Evolutionary conservation across 352 stramenopile species (phyloP).

Genomic region (Pythium guiyangense): DNA sequence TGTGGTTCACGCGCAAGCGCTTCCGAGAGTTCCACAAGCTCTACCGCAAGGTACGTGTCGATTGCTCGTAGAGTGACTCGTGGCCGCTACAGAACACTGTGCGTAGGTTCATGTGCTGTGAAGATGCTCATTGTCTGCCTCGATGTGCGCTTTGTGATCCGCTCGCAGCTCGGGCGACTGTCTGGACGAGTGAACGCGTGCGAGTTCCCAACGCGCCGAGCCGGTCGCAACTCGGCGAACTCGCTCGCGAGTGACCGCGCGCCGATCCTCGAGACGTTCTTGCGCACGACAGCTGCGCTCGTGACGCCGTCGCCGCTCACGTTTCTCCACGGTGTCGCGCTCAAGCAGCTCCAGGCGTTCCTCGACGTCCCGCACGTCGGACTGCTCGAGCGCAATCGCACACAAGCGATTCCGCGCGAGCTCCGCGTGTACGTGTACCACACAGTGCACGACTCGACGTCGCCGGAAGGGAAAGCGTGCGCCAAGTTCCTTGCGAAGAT

Average conservation of each 20-base stretch:
- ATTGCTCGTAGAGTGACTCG: background rate
- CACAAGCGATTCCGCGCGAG: constrained; percentile 65
- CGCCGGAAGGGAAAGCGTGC: constrained; percentile 75
- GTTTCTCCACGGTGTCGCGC: constrained; percentile 61
- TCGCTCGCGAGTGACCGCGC: constrained; percentile 64
- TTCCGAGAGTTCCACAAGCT: constrained; percentile 84
- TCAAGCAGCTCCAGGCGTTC: constrained; percentile 82
- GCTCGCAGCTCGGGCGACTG: constrained; percentile 53
- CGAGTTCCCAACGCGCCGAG: constrained; percentile 63
- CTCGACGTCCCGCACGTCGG: constrained; percentile 68
- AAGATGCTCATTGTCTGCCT: too few relatives aligned
- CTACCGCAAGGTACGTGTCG: constrained; percentile 58
- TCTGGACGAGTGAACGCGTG: constrained; percentile 62
- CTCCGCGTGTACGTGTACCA: constrained; percentile 80
- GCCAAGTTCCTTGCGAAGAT: constrained; percentile 69
- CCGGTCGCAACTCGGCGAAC: constrained; percentile 43
- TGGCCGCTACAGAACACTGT: background rate
- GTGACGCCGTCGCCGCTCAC: constrained; percentile 74
- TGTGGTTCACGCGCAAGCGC: constrained; percentile 80
- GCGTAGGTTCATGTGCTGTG: background rate
- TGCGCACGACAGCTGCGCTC: constrained; percentile 60
- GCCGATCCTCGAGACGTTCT: constrained; percentile 72
- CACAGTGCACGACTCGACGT: constrained; percentile 70
- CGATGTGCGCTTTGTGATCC: background rate
- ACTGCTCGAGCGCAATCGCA: constrained; percentile 71